phyloP scores from a whole-genome alignment of 768 basidiomycete genomes.

The Lactarius indigo region DNA sequence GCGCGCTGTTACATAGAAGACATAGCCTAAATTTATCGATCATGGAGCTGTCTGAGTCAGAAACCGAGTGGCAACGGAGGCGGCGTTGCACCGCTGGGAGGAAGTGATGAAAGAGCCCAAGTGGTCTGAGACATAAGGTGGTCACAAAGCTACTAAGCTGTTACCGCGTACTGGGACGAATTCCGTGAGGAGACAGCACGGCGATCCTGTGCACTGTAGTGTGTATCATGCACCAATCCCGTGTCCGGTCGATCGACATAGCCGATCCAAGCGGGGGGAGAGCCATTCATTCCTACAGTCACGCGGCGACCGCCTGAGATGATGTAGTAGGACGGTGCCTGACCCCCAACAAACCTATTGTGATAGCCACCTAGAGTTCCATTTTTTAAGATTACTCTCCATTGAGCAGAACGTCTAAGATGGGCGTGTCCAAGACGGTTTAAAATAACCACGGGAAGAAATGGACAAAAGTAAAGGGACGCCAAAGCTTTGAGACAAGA shows the following conservation, averaged over 20 bases:
- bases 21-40: neutral
- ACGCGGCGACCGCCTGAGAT: neutral
- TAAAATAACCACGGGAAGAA: neutral
- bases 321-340: neutral
- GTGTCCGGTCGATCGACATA: neutral
- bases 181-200: conserved; percentile 7
- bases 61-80: neutral
- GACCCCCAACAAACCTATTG: neutral
- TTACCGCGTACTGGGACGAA: too few relatives aligned
- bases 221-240: neutral
- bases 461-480: neutral
- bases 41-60: neutral
- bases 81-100: neutral
- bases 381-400: neutral
- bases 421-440: neutral
- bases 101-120: neutral
- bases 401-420: neutral
- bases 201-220: neutral
- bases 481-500: neutral
- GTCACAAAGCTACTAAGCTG: conserved; percentile 6
- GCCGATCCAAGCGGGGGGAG: neutral
- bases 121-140: neutral
- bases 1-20: neutral
- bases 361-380: neutral
- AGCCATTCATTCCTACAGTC: neutral